phyloP scores from a whole-genome alignment of 169 alveolate genomes.

The Plasmodium adleri region DNA sequence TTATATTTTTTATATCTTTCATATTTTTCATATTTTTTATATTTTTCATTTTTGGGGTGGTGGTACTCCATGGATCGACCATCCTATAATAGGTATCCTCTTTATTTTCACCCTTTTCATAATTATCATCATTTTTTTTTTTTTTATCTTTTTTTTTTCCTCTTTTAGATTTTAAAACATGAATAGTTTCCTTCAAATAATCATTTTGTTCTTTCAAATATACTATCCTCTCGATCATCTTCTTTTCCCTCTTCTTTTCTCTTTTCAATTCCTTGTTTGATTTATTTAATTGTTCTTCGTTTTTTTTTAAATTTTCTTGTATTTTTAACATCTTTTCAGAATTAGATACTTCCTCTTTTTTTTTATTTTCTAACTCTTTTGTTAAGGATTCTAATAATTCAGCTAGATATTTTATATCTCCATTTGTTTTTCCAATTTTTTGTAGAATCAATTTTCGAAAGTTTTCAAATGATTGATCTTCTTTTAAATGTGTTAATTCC shows the following conservation, averaged over 20 bases:
- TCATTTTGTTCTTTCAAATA: conserved; percentile 28
- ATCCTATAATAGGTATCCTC: background rate
- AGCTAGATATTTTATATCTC: conserved; percentile 52
- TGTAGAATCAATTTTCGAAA: conserved; percentile 35
- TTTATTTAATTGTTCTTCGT: background rate
- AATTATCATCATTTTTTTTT: background rate
- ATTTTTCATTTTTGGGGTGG: too few species aligned
- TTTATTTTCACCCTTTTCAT: background rate
- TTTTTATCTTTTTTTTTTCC: background rate
- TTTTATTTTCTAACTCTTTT: conserved; percentile 56
- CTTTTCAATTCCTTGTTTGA: conserved; percentile 7
- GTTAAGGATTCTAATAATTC: conserved; percentile 42
- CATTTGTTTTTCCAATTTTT: conserved; percentile 35
- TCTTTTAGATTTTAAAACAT: conserved; percentile 1
- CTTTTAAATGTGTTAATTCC: conserved; percentile 26
- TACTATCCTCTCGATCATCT: conserved; percentile 18
- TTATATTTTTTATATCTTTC: too few species aligned
- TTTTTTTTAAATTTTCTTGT: conserved; percentile 15
- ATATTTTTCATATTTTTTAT: too few species aligned
- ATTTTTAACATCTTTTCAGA: conserved; percentile 3
- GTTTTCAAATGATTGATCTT: conserved; percentile 38
- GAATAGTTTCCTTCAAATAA: conserved; percentile 17
- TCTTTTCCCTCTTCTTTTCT: conserved; percentile 17
- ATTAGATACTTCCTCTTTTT: background rate
- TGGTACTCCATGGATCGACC: too few species aligned